Percentiles rank a stretch among this genome's conserved stretches.
Evolutionary conservation across 163 green algal species (phyloP).

Genomic region (Volvox carteri): DNA sequence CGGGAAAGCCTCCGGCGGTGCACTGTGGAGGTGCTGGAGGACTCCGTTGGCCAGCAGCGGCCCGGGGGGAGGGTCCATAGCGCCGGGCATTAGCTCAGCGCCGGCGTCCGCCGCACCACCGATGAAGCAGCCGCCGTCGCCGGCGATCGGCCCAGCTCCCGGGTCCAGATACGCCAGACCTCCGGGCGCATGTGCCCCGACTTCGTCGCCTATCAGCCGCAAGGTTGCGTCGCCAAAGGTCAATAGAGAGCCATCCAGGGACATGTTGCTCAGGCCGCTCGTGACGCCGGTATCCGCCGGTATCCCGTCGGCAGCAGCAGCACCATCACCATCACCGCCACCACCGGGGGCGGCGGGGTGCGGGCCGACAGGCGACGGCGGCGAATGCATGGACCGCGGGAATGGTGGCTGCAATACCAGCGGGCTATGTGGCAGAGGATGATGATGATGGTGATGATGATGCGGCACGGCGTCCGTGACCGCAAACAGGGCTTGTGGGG

Average conservation of each 20-base stretch:
- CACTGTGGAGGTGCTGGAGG: background rate
- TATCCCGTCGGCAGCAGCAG: background rate
- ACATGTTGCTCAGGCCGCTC: slow-evolving; percentile 32
- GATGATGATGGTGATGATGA: background rate
- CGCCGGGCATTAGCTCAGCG: background rate
- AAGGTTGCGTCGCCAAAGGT: slow-evolving; percentile 6
- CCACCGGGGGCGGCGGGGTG: too few relatives aligned
- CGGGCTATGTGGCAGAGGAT: background rate
- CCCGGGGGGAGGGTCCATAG: background rate
- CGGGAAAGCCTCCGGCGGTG: background rate
- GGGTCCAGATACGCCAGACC: too few relatives aligned
- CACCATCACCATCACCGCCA: background rate
- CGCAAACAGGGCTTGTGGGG: too few relatives aligned
- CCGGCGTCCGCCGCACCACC: background rate
- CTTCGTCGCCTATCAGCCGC: background rate
- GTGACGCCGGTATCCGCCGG: background rate
- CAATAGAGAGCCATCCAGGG: background rate
- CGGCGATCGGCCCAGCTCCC: background rate
- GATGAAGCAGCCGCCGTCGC: background rate
- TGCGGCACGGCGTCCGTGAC: too few relatives aligned
- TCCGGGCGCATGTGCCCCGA: too few relatives aligned
- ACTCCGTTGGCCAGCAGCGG: background rate
- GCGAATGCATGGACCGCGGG: background rate
- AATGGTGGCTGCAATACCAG: background rate
- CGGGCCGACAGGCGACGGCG: background rate